Conservation (phyloP, 108 stramenopile genomes). For the Cyclotella atomus region DNA sequence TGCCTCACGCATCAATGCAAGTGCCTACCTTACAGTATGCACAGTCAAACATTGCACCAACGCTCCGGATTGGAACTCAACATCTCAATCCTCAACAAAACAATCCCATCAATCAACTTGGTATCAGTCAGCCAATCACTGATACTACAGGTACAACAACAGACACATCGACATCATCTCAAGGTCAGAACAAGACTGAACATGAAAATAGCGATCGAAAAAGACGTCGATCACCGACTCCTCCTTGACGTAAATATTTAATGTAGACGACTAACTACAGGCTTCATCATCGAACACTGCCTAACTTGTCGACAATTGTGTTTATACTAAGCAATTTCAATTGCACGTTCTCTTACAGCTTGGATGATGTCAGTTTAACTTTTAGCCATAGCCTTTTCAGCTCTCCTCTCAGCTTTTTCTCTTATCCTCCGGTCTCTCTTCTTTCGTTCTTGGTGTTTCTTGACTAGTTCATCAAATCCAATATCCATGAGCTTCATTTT, state of each 20-base stretch:
- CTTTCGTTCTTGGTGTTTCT: slow-evolving; percentile 86
- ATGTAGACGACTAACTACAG: too few relatives aligned
- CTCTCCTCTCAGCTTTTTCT: slow-evolving; percentile 70
- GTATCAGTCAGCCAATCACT: background rate
- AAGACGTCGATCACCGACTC: background rate
- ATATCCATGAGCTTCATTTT: slow-evolving; percentile 90
- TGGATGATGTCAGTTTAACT: too few relatives aligned
- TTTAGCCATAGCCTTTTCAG: slow-evolving; percentile 36
- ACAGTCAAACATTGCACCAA: background rate
- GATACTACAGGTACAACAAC: slow-evolving; percentile 5
- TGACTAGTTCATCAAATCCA: slow-evolving; percentile 90
- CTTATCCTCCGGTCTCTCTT: slow-evolving; percentile 77
- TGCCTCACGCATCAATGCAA: background rate
- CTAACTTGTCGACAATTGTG: too few relatives aligned
- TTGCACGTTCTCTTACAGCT: too few relatives aligned
- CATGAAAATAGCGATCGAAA: background rate
- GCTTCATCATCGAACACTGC: background rate
- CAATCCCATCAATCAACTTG: background rate
- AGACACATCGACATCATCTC: background rate
- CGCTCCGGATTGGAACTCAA: background rate
- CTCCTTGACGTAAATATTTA: too few relatives aligned
- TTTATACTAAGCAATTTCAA: too few relatives aligned
- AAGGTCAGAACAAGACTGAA: background rate
- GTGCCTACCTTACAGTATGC: background rate
- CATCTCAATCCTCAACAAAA: background rate